Conservation (phyloP, 768 basidiomycete species). For the Inosperma sp. region DNA sequence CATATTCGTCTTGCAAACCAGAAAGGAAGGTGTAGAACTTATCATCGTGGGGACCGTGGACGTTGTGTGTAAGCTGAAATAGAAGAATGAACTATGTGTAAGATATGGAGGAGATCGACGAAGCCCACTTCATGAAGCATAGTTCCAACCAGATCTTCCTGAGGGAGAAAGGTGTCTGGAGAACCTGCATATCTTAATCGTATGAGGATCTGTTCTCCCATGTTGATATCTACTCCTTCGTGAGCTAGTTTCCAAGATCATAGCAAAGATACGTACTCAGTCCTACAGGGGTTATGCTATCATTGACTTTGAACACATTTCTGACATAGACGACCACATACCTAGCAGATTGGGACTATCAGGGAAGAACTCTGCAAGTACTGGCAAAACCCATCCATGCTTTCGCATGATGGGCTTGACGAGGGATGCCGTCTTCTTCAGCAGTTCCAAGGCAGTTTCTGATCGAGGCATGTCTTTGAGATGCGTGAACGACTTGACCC, state of each 20-base stretch:
- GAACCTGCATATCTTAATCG: constrained; percentile 70
- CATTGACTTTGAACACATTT: constrained; percentile 24
- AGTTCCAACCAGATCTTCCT: constrained; percentile 70
- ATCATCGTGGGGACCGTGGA: constrained; percentile 87
- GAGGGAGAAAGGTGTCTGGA: constrained; percentile 66
- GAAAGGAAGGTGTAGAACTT: constrained; percentile 71
- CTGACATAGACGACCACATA: no score
- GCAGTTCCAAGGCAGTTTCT: constrained; percentile 60
- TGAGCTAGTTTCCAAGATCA: no score
- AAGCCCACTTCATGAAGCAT: constrained; percentile 83
- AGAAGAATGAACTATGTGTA: not conserved
- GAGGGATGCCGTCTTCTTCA: constrained; percentile 67
- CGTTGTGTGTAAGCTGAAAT: constrained; percentile 76
- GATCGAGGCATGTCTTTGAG: constrained; percentile 64
- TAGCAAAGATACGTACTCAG: no score
- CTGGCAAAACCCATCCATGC: constrained; percentile 72
- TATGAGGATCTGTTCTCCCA: constrained; percentile 77
- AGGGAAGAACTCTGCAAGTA: constrained; percentile 87
- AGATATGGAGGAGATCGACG: not conserved
- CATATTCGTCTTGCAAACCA: constrained; percentile 80
- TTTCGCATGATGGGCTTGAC: constrained; percentile 95
- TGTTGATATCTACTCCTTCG: constrained; percentile 57
- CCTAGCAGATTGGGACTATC: constrained; percentile 68
- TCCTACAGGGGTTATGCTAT: not conserved
- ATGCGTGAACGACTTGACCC: constrained; percentile 65